Base-by-base conservation (phyloP, 1,284 basidiomycete species). In the Naganishia sp. region DNA sequence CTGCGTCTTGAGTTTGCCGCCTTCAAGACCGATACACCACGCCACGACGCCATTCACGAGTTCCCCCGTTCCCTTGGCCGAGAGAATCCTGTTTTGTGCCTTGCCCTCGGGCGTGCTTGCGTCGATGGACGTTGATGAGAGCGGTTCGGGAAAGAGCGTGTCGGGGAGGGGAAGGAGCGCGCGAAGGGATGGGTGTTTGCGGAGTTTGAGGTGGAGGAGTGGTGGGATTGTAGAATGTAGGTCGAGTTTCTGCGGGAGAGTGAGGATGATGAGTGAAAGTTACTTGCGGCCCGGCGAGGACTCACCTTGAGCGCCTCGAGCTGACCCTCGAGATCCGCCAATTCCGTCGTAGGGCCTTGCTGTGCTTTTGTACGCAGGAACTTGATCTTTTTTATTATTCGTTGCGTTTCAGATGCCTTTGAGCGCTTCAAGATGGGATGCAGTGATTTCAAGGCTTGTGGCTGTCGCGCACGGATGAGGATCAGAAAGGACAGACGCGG, bases 361-460 rank as follows among this genome's bases (percentile, higher is more conserved):
- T 39, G 9, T 17, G 11, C 71, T n/a, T 75, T 79, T 67, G 68
- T 89, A 88, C 87, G 82, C 25, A 88, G 76, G 55, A 83, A 83
- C 78, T 90, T 94, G 66, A 94, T 80, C 79, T 87, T 89, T 82
- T 93, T 94, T 62, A 94, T 85, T 17, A 89, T 78, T 74, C 89
- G 90, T 77, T 90, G 90, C 0, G 86, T 84, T 80, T 96, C 94
- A 70, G 91, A 91, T 0, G 85, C 82, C 76, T 87, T 90, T 9
- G 88, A 87, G 76, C 89, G 92, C 81, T 92, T 96, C 55, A 79
- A 74, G 11, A 76, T 69, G 10, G 77, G 75, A 68, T 77, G 74
- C 5, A 80, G 71, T 35, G 75, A 74, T 66, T 79, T 80, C 23
- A 80, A 65, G 2, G 73, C 77, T 67, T 74, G 72, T 3, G 77